Conservation (phyloP, 2,329 filamentous ascomycete species). For the Fusarium newnesense region DNA sequence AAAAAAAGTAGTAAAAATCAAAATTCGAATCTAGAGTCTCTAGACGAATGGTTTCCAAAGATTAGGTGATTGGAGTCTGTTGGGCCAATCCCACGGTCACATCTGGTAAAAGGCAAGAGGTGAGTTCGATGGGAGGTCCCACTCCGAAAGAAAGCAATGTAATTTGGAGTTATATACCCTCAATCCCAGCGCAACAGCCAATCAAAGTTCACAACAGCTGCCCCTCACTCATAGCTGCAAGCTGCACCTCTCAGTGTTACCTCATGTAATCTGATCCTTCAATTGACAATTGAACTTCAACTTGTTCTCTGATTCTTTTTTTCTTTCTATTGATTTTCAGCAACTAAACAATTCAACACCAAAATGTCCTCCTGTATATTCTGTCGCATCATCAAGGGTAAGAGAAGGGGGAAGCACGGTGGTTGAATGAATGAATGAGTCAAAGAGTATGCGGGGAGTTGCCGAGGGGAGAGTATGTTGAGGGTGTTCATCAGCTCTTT, state of each 20-base stretch:
- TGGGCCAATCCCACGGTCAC: conserved; percentile 73
- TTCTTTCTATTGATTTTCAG: background rate
- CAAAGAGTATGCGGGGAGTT: background rate
- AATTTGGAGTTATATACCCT: conserved; percentile 40
- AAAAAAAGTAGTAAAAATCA: conserved; percentile 38
- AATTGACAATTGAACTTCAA: background rate
- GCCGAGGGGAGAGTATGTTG: conserved; percentile 31
- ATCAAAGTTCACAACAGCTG: background rate
- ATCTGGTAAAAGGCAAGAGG: conserved; percentile 86
- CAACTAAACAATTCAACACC: background rate
- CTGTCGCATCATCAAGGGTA: conserved; percentile 97
- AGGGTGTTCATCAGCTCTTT: conserved; percentile 15
- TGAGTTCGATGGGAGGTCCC: conserved; percentile 78
- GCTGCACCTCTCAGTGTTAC: background rate
- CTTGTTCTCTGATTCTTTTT: background rate
- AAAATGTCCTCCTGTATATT: conserved; percentile 78
- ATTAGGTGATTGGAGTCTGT: conserved; percentile 62
- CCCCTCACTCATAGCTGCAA: conserved; percentile 8
- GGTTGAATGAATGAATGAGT: background rate
- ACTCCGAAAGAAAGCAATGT: conserved; percentile 58
- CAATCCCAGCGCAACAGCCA: rapidly evolving
- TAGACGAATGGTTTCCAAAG: conserved; percentile 59
- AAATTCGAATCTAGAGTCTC: conserved; percentile 55
- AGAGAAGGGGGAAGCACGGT: conserved; percentile 7
- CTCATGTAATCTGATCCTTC: background rate